Evolutionary conservation across 371 early-diverging fungal species (phyloP).

Genomic region (Mortierella sp.): DNA sequence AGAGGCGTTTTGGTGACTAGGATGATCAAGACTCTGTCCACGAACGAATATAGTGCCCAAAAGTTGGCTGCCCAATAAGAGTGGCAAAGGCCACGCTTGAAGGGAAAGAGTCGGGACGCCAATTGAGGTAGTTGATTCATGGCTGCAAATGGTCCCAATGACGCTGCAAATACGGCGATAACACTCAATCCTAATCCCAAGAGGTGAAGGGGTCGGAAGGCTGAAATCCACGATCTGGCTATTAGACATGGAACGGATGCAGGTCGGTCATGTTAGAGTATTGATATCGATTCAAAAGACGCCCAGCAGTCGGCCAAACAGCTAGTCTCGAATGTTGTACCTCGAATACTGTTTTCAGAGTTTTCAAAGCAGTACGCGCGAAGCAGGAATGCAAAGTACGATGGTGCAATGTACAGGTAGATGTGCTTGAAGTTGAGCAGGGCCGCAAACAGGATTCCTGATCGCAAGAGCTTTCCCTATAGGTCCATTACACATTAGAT

Average conservation of each 20-base stretch:
- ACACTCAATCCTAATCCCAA: constrained; percentile 74
- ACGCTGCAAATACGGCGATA: constrained; percentile 73
- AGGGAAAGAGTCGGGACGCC: constrained; percentile 92
- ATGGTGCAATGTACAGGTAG: constrained; percentile 93
- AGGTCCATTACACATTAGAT: neutral
- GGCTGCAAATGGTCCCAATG: constrained; percentile 86
- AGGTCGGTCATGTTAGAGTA: neutral
- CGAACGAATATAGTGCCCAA: constrained; percentile 93
- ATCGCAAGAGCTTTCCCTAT: constrained; percentile 72
- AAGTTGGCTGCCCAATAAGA: constrained; percentile 98
- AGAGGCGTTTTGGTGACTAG: constrained; percentile 55
- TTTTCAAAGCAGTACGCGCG: constrained; percentile 79
- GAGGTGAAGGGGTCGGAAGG: constrained; percentile 56
- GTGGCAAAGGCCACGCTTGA: constrained; percentile 95
- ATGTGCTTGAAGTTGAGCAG: constrained; percentile 97
- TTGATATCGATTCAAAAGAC: neutral
- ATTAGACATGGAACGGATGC: too few relatives aligned
- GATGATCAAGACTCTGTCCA: constrained; percentile 80
- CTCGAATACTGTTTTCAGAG: constrained; percentile 38
- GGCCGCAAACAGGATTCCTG: constrained; percentile 86
- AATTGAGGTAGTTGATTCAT: constrained; percentile 79
- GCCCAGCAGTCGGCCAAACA: too few relatives aligned
- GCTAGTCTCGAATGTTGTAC: constrained; percentile 1
- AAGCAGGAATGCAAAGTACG: constrained; percentile 93
- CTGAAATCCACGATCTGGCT: constrained; percentile 52